Evolutionary conservation across 495 filamentous ascomycete genomes (phyloP), one percentile per base, ranked within the genome.

Genomic region (Emericellopsis terricola): DNA sequence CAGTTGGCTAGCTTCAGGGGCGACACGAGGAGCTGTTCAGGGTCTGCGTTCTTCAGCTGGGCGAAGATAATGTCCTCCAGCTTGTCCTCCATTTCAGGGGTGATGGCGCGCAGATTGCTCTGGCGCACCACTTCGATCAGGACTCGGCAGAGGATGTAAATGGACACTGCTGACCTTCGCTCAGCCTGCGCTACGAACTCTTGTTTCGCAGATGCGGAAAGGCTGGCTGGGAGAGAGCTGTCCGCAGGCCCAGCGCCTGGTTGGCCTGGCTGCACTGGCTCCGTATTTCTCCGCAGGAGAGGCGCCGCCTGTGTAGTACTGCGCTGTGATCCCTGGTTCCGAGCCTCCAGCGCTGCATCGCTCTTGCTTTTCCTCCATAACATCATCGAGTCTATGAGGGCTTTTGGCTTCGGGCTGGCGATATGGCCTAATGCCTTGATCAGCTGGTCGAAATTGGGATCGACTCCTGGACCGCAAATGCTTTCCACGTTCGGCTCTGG

Each of bases 341-440:
- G 56, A 13, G 64, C 67, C 34, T 69, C 65, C 35, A 66, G 71
- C 18, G 84, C 81, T 8, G 81, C 74, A 55, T 94, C 89, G 43
- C 85, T 87, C 56, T 93, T 94, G 27, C 69, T 75, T 52, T 94
- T 94, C 27, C 91, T 71, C 89, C 89, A 97, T 15, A 84, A 71
- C 83, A 97, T 96, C 41, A 96, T 78, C 8, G 82, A 82, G 53
- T 96, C 87, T 43, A 97, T 93, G 35, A 97, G 53, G n/a, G 82
- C 79, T 45, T 86, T 94, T 3, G 89, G 91, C 44, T 94, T 93
- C 45, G 80, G 76, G 20, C 83, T 78, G 34, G 84, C 82, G 47
- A 99, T 92, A 52, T 87, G 83, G 16, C 89, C 89, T 30, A 96
- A 62, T 13, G 91, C 87, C 3, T 78, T 76, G 30, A 99, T 86